phyloP scores from a whole-genome alignment of 306 rosid genomes.

The Pyrus pyrifolia region DNA sequence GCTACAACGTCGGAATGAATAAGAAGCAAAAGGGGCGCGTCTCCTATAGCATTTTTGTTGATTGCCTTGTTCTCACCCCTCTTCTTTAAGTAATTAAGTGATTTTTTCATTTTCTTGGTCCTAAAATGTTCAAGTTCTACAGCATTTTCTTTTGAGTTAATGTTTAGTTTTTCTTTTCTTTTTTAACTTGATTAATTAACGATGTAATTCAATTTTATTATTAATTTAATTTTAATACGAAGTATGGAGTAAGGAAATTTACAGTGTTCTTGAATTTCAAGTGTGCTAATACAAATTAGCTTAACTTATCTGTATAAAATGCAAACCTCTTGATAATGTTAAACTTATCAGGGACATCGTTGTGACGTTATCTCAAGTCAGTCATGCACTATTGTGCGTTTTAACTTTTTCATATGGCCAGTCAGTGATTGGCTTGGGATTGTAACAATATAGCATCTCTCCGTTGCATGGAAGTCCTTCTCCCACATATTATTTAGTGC shows the following conservation, averaged over 20 bases:
- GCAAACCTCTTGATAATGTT: too few relatives aligned
- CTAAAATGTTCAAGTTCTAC: too few relatives aligned
- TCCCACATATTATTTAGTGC: neutral
- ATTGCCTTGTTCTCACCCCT: slow-evolving; percentile 7
- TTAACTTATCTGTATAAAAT: too few relatives aligned
- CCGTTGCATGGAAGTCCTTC: neutral
- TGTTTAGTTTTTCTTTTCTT: neutral
- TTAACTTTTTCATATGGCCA: neutral
- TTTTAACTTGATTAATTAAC: neutral
- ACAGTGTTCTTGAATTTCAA: neutral
- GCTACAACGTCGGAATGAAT: slow-evolving; percentile 30
- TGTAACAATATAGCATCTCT: too few relatives aligned
- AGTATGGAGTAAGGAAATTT: neutral
- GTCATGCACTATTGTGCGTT: neutral
- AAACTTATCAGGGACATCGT: too few relatives aligned
- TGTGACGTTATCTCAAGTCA: neutral
- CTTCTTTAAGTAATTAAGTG: neutral
- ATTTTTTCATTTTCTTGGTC: neutral
- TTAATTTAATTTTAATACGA: neutral
- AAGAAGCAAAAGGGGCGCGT: neutral
- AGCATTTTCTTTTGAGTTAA: neutral
- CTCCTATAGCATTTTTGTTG: neutral
- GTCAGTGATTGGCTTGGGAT: neutral
- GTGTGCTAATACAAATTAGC: too few relatives aligned
- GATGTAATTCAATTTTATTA: neutral